These are phyloP conservation scores for Juglanconis sp. DNA, from an alignment of 2,329 filamentous ascomycete species.

Conservation along the genomic window DNA sequence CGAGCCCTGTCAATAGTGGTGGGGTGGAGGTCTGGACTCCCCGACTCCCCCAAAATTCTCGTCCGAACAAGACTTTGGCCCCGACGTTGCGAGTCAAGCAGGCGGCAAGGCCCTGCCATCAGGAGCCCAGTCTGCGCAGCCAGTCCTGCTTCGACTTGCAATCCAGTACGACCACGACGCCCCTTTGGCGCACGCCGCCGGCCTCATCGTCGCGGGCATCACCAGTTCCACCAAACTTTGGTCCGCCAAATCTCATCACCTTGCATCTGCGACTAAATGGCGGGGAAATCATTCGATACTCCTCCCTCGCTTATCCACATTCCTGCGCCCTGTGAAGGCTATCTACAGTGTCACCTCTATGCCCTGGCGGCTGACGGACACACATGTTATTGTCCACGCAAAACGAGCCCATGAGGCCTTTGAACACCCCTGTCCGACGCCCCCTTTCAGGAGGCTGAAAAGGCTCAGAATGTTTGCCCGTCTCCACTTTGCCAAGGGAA, in stretches of 20 bases:
- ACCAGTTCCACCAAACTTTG: background rate
- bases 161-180: background rate
- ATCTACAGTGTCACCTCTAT: background rate
- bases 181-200: too few relatives aligned
- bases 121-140: too few relatives aligned
- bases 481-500: conserved; percentile 10
- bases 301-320: background rate
- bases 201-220: background rate
- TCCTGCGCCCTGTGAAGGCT: background rate
- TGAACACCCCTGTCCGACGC: conserved; percentile 5
- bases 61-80: too few relatives aligned
- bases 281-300: background rate
- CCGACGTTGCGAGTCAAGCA: too few relatives aligned
- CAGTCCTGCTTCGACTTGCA: too few relatives aligned
- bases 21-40: too few relatives aligned
- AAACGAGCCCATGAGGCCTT: conserved; percentile 5
- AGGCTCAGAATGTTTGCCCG: conserved; percentile 4
- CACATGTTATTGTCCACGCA: background rate
- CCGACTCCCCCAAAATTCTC: too few relatives aligned
- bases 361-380: background rate
- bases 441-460: conserved; percentile 16
- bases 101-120: too few relatives aligned
- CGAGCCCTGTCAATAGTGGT: too few relatives aligned
- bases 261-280: background rate
- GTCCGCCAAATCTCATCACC: background rate